Base-by-base conservation (phyloP, 2,329 filamentous ascomycete species). In the Pseudogymnoascus sp. region DNA sequence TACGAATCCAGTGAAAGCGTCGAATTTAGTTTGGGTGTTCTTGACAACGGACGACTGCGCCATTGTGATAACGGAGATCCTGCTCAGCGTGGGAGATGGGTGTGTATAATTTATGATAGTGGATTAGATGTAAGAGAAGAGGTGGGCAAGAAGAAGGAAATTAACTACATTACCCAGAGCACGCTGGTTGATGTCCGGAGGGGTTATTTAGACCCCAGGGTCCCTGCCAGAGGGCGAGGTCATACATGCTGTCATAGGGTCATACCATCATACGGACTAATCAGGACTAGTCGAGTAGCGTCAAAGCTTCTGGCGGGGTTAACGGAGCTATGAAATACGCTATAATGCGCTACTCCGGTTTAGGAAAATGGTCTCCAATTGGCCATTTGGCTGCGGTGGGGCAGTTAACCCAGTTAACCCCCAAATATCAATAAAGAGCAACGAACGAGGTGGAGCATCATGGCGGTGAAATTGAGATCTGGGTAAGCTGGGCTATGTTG, bases 331-430 rank as follows among this genome's bases (percentile, higher is more conserved):
- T n/a, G n/a, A 33, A 30, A 55, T 41, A 16, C 38, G 16, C 7
- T 5, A 41, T 19, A 49, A 45, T n/a, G 8, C 49, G n/a, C 49
- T 55, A 55, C 2, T 39, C 60, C 30, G 6, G 2, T 25, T 23
- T 62, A 62, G 60, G 60, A 28, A 58, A 62, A 28, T 9, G 22
- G 19, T 62, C 41, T 49, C 60, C 28, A 7, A 62, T 62, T 62
- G 60, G 60, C 42, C 28, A 38, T 33, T 33, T 30, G 8, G 14
- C 8, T 30, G 8, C 5, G 4, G n/a, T 2, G 45, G 23, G 45
- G 6, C 4, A 9, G 3, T 30, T 16, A 3, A 6, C 8, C 14
- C 23, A 16, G 23, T 16, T 52, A 16, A 2, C 4, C 45, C 25
- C 25, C 42, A 16, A n/a, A 52, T 30, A 8, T 11, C 16, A 11